Evolutionary conservation across 148 eudicot species (phyloP).

Genomic region (Bassia scoparia): DNA sequence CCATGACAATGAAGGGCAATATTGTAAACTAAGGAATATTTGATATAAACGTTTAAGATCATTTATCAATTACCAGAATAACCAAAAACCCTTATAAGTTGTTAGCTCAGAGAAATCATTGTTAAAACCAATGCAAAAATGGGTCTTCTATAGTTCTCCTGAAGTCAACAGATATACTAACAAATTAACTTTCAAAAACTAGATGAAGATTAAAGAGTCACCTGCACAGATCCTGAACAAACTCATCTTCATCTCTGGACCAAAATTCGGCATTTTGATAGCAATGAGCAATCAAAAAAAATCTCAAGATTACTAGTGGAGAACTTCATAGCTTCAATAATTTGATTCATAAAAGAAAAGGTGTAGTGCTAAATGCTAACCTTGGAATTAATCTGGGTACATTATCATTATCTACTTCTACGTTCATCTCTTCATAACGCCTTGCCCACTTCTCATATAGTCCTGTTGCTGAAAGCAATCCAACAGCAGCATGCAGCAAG

Average conservation of each 20-base stretch:
- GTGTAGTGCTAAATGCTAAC: not conserved
- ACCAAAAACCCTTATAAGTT: not conserved
- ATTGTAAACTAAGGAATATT: too few species aligned
- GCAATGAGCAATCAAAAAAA: not conserved
- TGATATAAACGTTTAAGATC: not conserved
- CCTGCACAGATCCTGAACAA: not conserved
- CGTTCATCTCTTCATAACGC: too few species aligned
- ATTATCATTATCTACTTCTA: not conserved
- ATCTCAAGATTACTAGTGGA: not conserved
- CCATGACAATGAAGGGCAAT: too few species aligned
- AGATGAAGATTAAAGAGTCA: not conserved
- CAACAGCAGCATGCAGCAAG: not conserved
- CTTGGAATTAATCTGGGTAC: conserved; percentile 3
- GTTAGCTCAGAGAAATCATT: not conserved
- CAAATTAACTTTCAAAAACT: not conserved
- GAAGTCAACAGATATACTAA: not conserved
- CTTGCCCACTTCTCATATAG: too few species aligned
- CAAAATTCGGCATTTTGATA: not conserved
- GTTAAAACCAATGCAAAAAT: not conserved
- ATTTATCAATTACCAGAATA: not conserved
- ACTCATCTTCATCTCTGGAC: not conserved
- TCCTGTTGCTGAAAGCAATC: not conserved
- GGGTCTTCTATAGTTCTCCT: not conserved
- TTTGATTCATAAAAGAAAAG: not conserved
- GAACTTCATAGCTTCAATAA: not conserved